phyloP scores from a whole-genome alignment of 345 rosid genomes.

The Mallotus nudiflorus region DNA sequence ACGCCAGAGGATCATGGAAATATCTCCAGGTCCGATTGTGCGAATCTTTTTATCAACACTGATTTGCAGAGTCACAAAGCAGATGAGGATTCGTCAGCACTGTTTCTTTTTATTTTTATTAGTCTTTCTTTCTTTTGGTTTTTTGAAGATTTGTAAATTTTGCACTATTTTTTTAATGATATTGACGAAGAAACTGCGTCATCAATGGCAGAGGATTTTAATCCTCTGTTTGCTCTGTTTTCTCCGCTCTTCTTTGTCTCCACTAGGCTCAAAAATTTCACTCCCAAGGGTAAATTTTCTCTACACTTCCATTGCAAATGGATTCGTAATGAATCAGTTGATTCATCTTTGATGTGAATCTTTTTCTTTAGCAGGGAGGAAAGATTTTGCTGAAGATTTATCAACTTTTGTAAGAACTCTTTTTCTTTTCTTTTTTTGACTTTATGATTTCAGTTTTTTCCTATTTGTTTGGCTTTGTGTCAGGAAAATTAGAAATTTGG shows the following conservation, averaged over 20 bases:
- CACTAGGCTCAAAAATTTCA: conserved; percentile 45
- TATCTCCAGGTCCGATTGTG: too few relatives aligned
- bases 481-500: too few relatives aligned
- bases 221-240: conserved; percentile 72
- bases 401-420: conserved; percentile 54
- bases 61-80: too few relatives aligned
- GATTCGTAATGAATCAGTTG: conserved; percentile 11
- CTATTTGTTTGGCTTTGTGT: conserved; percentile 1
- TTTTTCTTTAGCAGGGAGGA: conserved; percentile 53
- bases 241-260: conserved; percentile 76
- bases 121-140: too few relatives aligned
- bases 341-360: conserved; percentile 15
- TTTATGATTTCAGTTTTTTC: neutral
- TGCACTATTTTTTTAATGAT: neutral
- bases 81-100: too few relatives aligned
- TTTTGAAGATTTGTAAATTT: neutral
- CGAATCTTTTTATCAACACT: too few relatives aligned
- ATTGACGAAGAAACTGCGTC: conserved; percentile 63
- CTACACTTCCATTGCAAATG: neutral
- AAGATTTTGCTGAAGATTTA: conserved; percentile 63
- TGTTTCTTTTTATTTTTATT: too few relatives aligned
- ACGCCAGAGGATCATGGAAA: too few relatives aligned
- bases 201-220: conserved; percentile 76
- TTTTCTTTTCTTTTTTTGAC: conserved; percentile 6
- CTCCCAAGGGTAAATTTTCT: conserved; percentile 50